These are phyloP conservation scores for Fraxinus albicans DNA, from an alignment of 305 asterid genomes.

Conservation along the genomic window DNA sequence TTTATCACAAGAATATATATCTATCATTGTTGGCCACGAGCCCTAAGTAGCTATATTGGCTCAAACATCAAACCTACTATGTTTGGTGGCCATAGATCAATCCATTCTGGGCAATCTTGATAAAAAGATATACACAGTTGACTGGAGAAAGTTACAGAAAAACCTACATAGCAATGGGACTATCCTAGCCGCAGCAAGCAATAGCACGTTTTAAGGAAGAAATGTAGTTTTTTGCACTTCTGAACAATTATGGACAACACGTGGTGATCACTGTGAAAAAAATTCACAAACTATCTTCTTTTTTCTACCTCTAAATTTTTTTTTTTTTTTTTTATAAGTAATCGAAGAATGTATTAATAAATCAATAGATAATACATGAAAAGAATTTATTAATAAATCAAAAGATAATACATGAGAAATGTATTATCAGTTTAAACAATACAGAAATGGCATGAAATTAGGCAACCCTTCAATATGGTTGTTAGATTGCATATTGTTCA, in stretches of 20 bases:
- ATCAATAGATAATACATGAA: no score
- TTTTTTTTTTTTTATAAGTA: no score
- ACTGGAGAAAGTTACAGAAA: neutral
- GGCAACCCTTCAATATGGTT: no score
- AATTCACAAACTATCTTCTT: neutral
- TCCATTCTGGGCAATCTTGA: neutral
- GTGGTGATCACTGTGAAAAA: neutral
- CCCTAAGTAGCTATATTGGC: neutral
- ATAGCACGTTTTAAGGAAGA: neutral
- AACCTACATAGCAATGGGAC: neutral
- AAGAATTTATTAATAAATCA: no score
- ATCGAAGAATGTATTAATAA: no score
- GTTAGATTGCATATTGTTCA: neutral
- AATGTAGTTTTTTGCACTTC: conserved; percentile 5
- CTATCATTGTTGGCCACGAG: neutral
- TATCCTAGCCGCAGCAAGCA: neutral
- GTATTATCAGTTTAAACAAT: no score
- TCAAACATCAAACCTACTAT: neutral
- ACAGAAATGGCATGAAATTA: no score
- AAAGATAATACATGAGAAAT: no score
- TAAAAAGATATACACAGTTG: conserved; percentile 11
- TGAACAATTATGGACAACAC: neutral
- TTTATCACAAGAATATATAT: neutral
- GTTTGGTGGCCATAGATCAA: neutral
- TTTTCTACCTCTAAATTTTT: neutral